Evolutionary conservation across 345 rosid species (phyloP).

Genomic region (Gossypium rotundifolium): DNA sequence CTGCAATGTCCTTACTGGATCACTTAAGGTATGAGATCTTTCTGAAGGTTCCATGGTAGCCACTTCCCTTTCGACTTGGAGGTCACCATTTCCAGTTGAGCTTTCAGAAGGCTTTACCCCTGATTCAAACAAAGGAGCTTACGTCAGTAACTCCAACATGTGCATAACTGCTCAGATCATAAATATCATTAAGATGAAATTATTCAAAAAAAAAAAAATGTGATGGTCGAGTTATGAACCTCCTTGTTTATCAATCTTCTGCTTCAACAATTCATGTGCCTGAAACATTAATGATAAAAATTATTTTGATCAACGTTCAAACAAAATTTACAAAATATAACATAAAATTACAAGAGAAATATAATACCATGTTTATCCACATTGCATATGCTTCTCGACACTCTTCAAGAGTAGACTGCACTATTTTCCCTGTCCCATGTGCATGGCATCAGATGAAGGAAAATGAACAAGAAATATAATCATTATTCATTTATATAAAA

Average conservation of each 20-base stretch:
- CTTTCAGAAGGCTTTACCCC: constrained; percentile 25
- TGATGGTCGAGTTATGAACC: constrained; percentile 30
- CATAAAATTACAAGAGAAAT: not conserved
- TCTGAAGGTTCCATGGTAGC: constrained; percentile 29
- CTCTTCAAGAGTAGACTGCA: constrained; percentile 89
- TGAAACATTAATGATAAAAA: constrained; percentile 27
- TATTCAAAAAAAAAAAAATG: not conserved
- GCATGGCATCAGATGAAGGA: not conserved
- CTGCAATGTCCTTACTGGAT: constrained; percentile 16
- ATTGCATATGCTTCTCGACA: constrained; percentile 74
- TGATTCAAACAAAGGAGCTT: constrained; percentile 12
- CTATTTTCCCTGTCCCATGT: constrained; percentile 62
- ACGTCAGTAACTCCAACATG: not conserved
- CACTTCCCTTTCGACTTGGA: constrained; percentile 26
- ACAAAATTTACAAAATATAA: constrained; percentile 1
- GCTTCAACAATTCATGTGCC: constrained; percentile 72
- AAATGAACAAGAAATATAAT: not conserved
- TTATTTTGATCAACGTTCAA: constrained; percentile 4
- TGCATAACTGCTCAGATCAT: not conserved
- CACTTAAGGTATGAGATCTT: constrained; percentile 23
- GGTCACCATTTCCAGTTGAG: constrained; percentile 25
- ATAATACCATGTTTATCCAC: constrained; percentile 66
- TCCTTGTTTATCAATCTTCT: constrained; percentile 53
- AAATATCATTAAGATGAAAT: not conserved
- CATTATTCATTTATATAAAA: constrained; percentile 1